Evolutionary conservation across 75 land plant genomes (phyloP).

Genomic region (Azolla pinnata): DNA sequence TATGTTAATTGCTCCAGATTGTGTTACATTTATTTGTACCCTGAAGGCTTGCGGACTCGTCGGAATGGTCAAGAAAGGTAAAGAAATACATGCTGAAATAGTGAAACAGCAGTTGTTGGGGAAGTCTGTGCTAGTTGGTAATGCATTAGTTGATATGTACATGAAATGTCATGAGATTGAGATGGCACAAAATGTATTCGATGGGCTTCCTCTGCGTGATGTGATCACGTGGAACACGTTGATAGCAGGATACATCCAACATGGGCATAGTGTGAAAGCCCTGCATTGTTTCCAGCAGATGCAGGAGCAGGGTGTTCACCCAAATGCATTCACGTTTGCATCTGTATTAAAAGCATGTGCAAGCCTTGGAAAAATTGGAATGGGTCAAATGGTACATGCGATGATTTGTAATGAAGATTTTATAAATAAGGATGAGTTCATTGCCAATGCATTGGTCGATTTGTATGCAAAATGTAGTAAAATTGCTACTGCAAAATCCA

Average conservation of each 20-base stretch:
- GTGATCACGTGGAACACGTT: constrained; percentile 18
- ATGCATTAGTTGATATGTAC: constrained; percentile 10
- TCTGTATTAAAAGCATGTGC: constrained; percentile 10
- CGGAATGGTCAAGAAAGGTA: constrained; percentile 8
- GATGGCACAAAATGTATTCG: constrained; percentile 4
- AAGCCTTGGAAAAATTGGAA: not conserved
- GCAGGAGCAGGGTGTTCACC: constrained; percentile 7
- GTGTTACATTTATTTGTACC: not conserved
- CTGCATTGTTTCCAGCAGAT: constrained; percentile 4
- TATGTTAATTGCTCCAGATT: constrained; percentile 2
- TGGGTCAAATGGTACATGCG: not conserved
- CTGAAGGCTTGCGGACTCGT: constrained; percentile 3
- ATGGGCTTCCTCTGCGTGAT: constrained; percentile 8
- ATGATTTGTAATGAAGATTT: no score
- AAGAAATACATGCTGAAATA: constrained; percentile 7
- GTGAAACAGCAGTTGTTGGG: not conserved
- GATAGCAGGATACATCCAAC: constrained; percentile 12
- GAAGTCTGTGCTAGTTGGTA: constrained; percentile 1
- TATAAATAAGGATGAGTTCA: not conserved
- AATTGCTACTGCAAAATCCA: constrained; percentile 10
- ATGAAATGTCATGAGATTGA: constrained; percentile 1
- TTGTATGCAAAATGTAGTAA: constrained; percentile 35
- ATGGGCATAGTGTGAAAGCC: constrained; percentile 12
- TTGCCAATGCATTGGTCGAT: constrained; percentile 23
- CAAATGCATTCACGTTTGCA: constrained; percentile 9